Conservation (phyloP, 208 protist genomes). For the Leishmania lainsoni region DNA sequence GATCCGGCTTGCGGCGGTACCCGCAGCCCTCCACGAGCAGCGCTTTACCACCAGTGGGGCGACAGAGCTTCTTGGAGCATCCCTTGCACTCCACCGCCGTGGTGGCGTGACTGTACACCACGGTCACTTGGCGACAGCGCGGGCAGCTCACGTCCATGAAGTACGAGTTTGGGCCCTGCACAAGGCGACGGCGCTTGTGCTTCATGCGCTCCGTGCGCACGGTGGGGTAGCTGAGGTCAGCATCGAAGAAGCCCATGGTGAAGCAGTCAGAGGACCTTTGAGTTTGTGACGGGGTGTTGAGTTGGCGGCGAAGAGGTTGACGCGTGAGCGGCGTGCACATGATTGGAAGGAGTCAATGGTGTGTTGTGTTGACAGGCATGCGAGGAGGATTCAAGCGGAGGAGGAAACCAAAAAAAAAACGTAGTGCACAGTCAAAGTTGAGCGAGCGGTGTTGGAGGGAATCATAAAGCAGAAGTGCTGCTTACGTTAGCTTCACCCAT, state of each 20-base stretch:
- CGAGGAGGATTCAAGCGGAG: background rate
- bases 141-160: slow-evolving; percentile 99
- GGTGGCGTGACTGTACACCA: slow-evolving; percentile 98
- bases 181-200: slow-evolving; percentile 99
- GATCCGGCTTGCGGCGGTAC: slow-evolving; percentile 96
- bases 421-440: background rate
- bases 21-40: slow-evolving; percentile 95
- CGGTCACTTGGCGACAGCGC: slow-evolving; percentile 94
- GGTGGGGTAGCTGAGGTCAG: slow-evolving; percentile 98
- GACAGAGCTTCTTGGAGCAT: slow-evolving; percentile 96
- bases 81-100: slow-evolving; percentile 96
- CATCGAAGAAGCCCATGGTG: slow-evolving; percentile 93
- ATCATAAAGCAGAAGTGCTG: background rate
- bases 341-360: background rate
- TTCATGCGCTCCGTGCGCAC: slow-evolving; percentile 93
- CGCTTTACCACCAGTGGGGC: slow-evolving; percentile 98
- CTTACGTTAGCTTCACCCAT: background rate
- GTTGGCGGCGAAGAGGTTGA: background rate
- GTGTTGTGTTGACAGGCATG: background rate
- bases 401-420: background rate
- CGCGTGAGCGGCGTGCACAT: background rate
- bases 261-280: background rate
- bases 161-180: slow-evolving; percentile 99
- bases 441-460: background rate
- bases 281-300: background rate